Evolutionary conservation across 108 stramenopile genomes (phyloP), one percentile per base, ranked within the genome.

Genomic region (Nannochloropsis gaditana): DNA sequence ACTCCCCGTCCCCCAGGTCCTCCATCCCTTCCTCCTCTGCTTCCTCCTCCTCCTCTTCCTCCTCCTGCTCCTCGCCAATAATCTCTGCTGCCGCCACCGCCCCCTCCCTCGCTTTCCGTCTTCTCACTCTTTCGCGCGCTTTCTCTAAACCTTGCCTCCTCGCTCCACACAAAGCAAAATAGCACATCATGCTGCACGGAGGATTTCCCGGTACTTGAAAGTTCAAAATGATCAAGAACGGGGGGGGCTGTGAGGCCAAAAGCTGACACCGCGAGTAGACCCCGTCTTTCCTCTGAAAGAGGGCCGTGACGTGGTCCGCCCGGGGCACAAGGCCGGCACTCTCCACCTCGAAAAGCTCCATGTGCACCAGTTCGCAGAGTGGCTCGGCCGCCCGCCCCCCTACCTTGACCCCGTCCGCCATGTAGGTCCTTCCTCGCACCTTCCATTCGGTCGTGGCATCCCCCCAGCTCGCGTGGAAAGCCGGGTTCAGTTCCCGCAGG

Each of bases 381-480:
- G 82, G 44, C 43, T 45, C 19, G 19, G 82, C 44, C 45, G 82
- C 43, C 82, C n/a, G 15, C 59, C 59, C 59, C n/a, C 45, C 43
- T 17, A 82, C 81, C 43, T 82, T 82, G 43, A 82, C 17, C 43
- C 81, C 43, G 81, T 82, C 81, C 10, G 11, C 17, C 81, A 82
- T 82, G 81, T 82, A 82, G 11, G 81, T 82, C 81, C 17, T 17
- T 17, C 81, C 81, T 82, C 81, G 42, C 42, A 82, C 81, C 43
- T 82, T 82, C 81, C 42, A 82, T 17, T 82, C 81, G 11, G 47
- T 50, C 47, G 47, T 50, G 47, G 47, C 47, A 50, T 50, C 15
- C 11, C 47, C 47, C 47, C 47, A 50, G 11, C 11, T 50, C 47
- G 0, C 15, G 47, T 50, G 47, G 47, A 50, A 73, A 73, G 59